Percentiles rank a stretch among this genome's conserved stretches.
Evolutionary conservation across 495 filamentous ascomycete genomes (phyloP).

Genomic region (Filosporella fistucella): DNA sequence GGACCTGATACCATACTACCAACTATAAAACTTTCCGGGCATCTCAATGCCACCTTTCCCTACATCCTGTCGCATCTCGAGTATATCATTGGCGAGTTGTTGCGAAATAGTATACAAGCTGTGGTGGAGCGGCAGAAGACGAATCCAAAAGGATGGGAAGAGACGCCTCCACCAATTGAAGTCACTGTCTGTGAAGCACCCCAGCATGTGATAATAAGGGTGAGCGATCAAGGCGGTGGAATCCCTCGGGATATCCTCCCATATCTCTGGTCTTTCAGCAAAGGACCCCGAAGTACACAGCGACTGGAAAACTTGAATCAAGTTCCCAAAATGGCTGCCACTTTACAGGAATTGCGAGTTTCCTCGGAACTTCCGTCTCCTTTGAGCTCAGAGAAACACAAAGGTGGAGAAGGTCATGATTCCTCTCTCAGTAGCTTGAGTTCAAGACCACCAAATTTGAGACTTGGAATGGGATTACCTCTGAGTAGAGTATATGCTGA

Average conservation of each 20-base stretch:
- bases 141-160: slow-evolving; percentile 18
- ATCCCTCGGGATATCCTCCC: slow-evolving; percentile 82
- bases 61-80: slow-evolving; percentile 95
- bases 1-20: slow-evolving; percentile 66
- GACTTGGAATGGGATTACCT: slow-evolving; percentile 89
- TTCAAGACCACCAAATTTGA: slow-evolving; percentile 77
- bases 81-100: slow-evolving; percentile 93
- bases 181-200: slow-evolving; percentile 91
- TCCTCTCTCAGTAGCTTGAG: slow-evolving; percentile 71
- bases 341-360: slow-evolving; percentile 73
- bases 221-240: slow-evolving; percentile 93
- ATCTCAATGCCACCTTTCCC: slow-evolving; percentile 85
- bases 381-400: slow-evolving; percentile 24
- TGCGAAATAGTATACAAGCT: slow-evolving; percentile 92
- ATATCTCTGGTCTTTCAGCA: slow-evolving; percentile 93
- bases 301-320: slow-evolving; percentile 76
- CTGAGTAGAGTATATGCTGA: slow-evolving; percentile 95
- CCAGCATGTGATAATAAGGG: slow-evolving; percentile 93
- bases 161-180: slow-evolving; percentile 66
- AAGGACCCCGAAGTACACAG: slow-evolving; percentile 70
- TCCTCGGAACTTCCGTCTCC: slow-evolving; percentile 15
- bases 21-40: slow-evolving; percentile 78
- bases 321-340: slow-evolving; percentile 91
- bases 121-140: slow-evolving; percentile 65
- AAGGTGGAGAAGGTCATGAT: slow-evolving; percentile 5